phyloP scores from a whole-genome alignment of 2,329 filamentous ascomycete species.

The Gnomoniopsis sp. region DNA sequence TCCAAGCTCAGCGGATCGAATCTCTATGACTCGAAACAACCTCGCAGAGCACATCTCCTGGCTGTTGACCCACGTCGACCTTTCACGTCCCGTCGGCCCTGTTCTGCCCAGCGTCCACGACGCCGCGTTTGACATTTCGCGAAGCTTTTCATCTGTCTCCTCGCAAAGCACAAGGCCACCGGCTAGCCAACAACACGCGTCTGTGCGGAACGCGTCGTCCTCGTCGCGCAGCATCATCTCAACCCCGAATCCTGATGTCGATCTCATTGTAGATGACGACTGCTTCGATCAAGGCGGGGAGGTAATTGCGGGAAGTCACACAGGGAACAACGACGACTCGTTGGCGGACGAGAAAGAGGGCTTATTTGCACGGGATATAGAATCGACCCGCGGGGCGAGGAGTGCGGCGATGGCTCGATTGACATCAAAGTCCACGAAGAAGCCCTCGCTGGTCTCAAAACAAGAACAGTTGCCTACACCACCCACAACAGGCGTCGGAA shows the following conservation, averaged over 20 bases:
- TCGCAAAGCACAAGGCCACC: slow-evolving; percentile 12
- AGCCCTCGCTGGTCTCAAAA: slow-evolving; percentile 40
- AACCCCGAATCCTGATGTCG: slow-evolving; percentile 19
- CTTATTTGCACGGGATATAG: not conserved
- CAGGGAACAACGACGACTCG: slow-evolving; percentile 11
- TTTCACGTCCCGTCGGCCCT: slow-evolving; percentile 35
- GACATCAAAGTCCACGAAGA: slow-evolving; percentile 41
- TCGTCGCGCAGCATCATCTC: slow-evolving; percentile 3
- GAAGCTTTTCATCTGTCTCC: slow-evolving; percentile 22
- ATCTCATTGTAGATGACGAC: slow-evolving; percentile 19
- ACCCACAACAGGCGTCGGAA: slow-evolving; percentile 20
- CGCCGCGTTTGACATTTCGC: slow-evolving; percentile 21
- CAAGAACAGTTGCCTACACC: slow-evolving; percentile 42
- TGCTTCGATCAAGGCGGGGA: too few relatives aligned
- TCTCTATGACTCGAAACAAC: slow-evolving; percentile 60
- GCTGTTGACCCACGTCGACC: slow-evolving; percentile 48
- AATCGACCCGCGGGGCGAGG: slow-evolving; percentile 19
- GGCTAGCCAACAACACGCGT: not conserved
- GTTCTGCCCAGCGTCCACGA: slow-evolving; percentile 32
- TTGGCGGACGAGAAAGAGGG: not conserved
- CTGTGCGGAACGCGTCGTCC: slow-evolving; percentile 2
- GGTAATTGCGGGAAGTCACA: too few relatives aligned
- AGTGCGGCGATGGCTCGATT: slow-evolving; percentile 43
- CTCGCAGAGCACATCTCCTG: slow-evolving; percentile 55
- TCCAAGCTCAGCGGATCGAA: slow-evolving; percentile 34